These are phyloP conservation scores for Penicillium coprophilum DNA, from an alignment of 495 filamentous ascomycete species.

Conservation along the genomic window DNA sequence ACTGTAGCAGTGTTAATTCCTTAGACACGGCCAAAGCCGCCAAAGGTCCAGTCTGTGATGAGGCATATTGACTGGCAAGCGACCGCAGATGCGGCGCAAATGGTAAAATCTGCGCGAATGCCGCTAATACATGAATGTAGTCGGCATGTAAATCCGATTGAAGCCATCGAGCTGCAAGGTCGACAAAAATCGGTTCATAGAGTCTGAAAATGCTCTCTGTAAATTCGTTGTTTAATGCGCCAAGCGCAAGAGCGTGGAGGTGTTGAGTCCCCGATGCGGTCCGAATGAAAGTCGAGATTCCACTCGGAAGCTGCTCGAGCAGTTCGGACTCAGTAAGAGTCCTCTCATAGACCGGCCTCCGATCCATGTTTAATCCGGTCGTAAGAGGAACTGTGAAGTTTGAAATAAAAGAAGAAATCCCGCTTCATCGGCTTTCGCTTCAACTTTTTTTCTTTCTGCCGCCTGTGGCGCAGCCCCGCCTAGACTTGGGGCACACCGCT, in stretches of 20 bases:
- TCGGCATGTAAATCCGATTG: conserved; percentile 43
- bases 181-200: conserved; percentile 71
- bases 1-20: conserved; percentile 37
- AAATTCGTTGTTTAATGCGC: conserved; percentile 62
- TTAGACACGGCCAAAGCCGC: conserved; percentile 41
- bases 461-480: conserved; percentile 36
- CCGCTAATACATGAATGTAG: conserved; percentile 56
- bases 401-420: conserved; percentile 25
- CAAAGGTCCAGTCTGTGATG: conserved; percentile 41
- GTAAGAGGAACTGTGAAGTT: conserved; percentile 37
- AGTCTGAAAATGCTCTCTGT: conserved; percentile 68
- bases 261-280: conserved; percentile 61
- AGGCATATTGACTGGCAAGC: conserved; percentile 48
- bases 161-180: conserved; percentile 77
- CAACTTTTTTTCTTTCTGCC: conserved; percentile 45
- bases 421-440: conserved; percentile 16
- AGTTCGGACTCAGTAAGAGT: conserved; percentile 46
- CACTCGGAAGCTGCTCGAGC: conserved; percentile 59
- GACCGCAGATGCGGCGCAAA: conserved; percentile 67
- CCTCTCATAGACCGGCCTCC: conserved; percentile 46
- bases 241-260: conserved; percentile 65
- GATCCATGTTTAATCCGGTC: conserved; percentile 44
- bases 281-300: conserved; percentile 63
- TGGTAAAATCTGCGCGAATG: conserved; percentile 77
- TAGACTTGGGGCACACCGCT: conserved; percentile 32